Evolutionary conservation across 2,329 filamentous ascomycete species (phyloP), one percentile per base, ranked within the genome.

Genomic region (Dryadomyces sulphureus): DNA sequence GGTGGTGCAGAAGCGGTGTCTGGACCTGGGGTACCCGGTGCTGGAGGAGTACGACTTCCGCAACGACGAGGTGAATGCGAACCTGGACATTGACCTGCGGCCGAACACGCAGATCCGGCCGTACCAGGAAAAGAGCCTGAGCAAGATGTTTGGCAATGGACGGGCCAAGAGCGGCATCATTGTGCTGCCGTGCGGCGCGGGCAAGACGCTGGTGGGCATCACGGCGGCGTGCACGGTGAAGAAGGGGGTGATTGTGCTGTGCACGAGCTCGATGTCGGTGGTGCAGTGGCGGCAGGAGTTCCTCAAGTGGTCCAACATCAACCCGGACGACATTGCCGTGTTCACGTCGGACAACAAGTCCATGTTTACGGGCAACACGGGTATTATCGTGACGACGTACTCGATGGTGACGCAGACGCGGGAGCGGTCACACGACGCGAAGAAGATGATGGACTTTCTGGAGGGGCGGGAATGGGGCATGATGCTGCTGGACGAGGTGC

Each of bases 121-220:
- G 50, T 98, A 98, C 56, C 92, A 98, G 60, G 92, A 98, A 62
- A 94, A 95, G 66, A 94, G 88, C 53, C 69, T 98, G 9, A 94
- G 86, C 67, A 98, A 98, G 63, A 98, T 98, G 92, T 98, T 98
- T 60, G 90, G 92, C 59, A 98, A 98, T 59, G 90, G 90, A 43
- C 82, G 92, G 63, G 92, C 92, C 14, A 92, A 94, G 67, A 95
- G 88, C 62, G 92, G 92, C 48, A 93, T 98, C 54, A 98, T 98
- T 49, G 92, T 98, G 47, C 65, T 98, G 55, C 92, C 92, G 17
- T 98, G 92, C 60, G 92, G 92, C 54, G 92, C 92, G 17, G 92
- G 92, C 49, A 98, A 98, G 68, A 98, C 92, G 1, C 67, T 98
- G 36, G 92, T 98, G 16, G 92, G 92, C n/a, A 94, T 98, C 54